phyloP scores from a whole-genome alignment of 305 asterid species.

The Fraxinus baroniana region DNA sequence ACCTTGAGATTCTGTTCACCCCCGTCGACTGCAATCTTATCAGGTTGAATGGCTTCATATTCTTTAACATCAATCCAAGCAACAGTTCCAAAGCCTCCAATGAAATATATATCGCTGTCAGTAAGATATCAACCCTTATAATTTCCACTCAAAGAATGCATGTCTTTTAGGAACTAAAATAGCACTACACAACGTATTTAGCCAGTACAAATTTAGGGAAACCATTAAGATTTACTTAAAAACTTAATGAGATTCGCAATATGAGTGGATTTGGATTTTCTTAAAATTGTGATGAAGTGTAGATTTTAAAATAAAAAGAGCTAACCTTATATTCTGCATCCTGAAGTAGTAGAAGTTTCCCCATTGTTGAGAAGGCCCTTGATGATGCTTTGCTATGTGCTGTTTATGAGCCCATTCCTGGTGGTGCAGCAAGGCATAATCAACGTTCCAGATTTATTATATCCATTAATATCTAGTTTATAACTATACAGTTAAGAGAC shows the following conservation, averaged over 20 bases:
- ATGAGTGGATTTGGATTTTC: neutral
- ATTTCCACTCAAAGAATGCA: conserved; percentile 6
- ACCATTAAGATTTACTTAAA: neutral
- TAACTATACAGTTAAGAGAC: neutral
- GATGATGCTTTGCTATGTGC: conserved; percentile 92
- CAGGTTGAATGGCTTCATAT: conserved; percentile 79
- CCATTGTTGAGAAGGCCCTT: conserved; percentile 99
- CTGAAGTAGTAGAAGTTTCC: conserved; percentile 90
- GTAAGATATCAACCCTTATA: conserved; percentile 12
- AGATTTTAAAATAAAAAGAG: neutral
- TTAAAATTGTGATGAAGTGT: neutral
- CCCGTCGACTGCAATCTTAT: conserved; percentile 85
- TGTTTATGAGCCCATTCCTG: conserved; percentile 96
- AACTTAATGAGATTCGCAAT: neutral
- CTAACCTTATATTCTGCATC: conserved; percentile 93
- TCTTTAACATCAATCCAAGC: conserved; percentile 96
- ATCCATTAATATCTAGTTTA: neutral
- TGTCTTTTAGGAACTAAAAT: neutral
- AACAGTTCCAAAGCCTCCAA: conserved; percentile 97
- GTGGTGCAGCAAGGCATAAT: conserved; percentile 22
- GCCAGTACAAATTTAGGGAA: neutral
- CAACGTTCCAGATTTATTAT: neutral
- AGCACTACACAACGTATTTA: neutral
- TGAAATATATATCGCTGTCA: conserved; percentile 88
- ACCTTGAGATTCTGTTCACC: conserved; percentile 93